These are phyloP conservation scores for Onygenales sp. DNA, from an alignment of 2,329 filamentous ascomycete species.

Conservation along the genomic window DNA sequence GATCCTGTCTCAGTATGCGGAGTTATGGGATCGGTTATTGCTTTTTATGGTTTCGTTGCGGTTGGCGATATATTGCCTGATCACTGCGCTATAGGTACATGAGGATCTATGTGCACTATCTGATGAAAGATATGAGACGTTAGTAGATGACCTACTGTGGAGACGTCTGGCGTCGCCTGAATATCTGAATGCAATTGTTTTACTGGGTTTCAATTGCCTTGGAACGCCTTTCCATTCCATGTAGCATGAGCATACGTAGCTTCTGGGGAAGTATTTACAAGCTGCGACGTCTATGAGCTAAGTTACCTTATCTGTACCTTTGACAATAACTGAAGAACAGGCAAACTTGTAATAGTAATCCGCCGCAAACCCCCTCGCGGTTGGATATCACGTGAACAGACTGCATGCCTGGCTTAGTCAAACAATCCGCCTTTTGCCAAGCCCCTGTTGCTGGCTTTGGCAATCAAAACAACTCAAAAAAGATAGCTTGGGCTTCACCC, in stretches of 20 bases:
- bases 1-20: neutral
- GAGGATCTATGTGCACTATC: neutral
- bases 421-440: neutral
- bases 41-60: neutral
- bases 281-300: too few relatives aligned
- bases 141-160: too few relatives aligned
- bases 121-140: neutral
- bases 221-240: too few relatives aligned
- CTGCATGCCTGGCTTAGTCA: neutral
- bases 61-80: neutral
- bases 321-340: too few relatives aligned
- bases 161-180: neutral
- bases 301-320: too few relatives aligned
- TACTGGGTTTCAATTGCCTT: too few relatives aligned
- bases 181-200: neutral
- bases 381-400: too few relatives aligned
- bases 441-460: neutral
- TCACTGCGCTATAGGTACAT: neutral
- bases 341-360: too few relatives aligned
- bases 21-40: neutral
- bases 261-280: too few relatives aligned
- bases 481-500: neutral
- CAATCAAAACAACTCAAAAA: neutral
- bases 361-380: too few relatives aligned
- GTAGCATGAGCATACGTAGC: too few relatives aligned